Conservation (phyloP, 108 stramenopile species). For the Fistulifera solaris region DNA sequence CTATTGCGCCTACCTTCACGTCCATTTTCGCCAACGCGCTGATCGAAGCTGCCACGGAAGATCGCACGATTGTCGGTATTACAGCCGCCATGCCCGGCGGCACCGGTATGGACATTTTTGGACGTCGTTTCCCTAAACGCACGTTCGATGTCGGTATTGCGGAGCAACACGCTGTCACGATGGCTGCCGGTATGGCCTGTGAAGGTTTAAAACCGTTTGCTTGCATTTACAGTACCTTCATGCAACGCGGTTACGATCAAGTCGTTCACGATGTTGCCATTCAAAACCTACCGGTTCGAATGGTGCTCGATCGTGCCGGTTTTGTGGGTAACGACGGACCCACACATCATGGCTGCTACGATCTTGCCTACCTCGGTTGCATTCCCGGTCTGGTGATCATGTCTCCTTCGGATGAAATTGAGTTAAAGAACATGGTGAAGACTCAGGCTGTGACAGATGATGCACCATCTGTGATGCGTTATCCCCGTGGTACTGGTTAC, state of each 20-base stretch:
- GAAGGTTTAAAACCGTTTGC: constrained; percentile 96
- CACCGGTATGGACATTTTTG: constrained; percentile 97
- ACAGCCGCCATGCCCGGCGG: constrained; percentile 99
- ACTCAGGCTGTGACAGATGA: constrained; percentile 86
- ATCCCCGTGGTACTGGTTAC: constrained; percentile 92
- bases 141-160: constrained; percentile 98
- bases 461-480: constrained; percentile 80
- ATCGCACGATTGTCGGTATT: constrained; percentile 88
- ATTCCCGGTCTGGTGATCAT: constrained; percentile 93
- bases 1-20: constrained; percentile 72
- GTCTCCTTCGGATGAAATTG: constrained; percentile 92
- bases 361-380: constrained; percentile 87
- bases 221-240: constrained; percentile 94
- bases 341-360: constrained; percentile 94
- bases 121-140: constrained; percentile 90
- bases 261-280: constrained; percentile 95
- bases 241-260: constrained; percentile 97
- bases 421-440: constrained; percentile 90
- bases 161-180: constrained; percentile 96
- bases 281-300: constrained; percentile 92
- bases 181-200: constrained; percentile 94
- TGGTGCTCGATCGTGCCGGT: constrained; percentile 93
- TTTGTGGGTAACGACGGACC: constrained; percentile 97
- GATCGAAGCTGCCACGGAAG: constrained; percentile 86
- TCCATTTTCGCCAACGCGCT: constrained; percentile 91